Percentiles rank a stretch among this genome's conserved stretches.
Conservation (phyloP, 208 protist genomes). For the Vickermania spadyakhi region DNA sequence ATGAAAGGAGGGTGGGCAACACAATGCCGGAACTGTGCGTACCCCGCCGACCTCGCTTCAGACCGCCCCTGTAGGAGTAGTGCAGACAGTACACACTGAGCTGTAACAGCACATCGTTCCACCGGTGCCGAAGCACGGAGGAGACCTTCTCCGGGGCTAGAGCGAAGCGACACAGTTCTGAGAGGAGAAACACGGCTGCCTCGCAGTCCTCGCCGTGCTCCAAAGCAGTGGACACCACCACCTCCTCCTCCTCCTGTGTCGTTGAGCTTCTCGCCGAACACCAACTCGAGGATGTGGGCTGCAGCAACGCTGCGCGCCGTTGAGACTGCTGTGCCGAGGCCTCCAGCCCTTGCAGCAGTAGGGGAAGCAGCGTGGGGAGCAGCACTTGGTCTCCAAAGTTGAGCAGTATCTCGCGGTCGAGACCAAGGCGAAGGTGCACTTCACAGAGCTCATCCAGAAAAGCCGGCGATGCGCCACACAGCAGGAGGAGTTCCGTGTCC, state of each 20-base stretch:
- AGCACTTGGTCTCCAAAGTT: constrained; percentile 23
- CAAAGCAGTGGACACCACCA: constrained; percentile 19
- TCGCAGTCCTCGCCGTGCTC: constrained; percentile 56
- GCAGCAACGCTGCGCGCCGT: too few species aligned
- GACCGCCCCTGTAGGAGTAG: constrained; percentile 15
- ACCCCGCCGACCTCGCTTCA: constrained; percentile 7
- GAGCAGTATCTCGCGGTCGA: constrained; percentile 17
- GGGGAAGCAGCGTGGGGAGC: constrained; percentile 23
- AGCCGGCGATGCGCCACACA: constrained; percentile 36
- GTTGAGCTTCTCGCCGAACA: too few species aligned
- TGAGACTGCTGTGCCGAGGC: neutral
- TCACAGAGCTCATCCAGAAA: constrained; percentile 48
- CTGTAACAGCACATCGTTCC: constrained; percentile 26
- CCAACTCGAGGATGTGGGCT: too few species aligned
- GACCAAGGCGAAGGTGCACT: constrained; percentile 16
- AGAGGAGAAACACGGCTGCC: constrained; percentile 37
- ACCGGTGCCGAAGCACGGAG: constrained; percentile 15
- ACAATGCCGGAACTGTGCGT: constrained; percentile 11
- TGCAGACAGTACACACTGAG: constrained; percentile 53
- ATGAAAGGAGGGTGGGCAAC: neutral
- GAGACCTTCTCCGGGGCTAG: constrained; percentile 11
- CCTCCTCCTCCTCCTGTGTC: constrained; percentile 18
- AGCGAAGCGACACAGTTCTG: constrained; percentile 25
- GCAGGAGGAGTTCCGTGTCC: constrained; percentile 37
- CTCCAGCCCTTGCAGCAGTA: constrained; percentile 8